Evolutionary conservation across 805 yeast species (phyloP).

Genomic region (Sugiyamaella marilandica): DNA sequence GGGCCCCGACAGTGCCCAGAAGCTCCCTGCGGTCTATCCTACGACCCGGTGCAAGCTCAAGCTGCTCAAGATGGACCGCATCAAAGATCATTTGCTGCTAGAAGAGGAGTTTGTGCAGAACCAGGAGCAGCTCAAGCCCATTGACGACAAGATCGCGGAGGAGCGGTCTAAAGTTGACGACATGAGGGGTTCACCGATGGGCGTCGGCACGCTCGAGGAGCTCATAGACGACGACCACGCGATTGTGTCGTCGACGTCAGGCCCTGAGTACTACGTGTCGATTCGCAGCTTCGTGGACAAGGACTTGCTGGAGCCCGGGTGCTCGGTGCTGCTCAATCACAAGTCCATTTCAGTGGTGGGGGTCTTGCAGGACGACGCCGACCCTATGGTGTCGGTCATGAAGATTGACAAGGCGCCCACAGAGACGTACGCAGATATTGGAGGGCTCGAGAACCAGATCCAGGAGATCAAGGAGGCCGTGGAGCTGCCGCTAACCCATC

Average conservation of each 20-base stretch:
- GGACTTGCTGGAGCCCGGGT: slow-evolving; percentile 92
- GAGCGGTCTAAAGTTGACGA: slow-evolving; percentile 94
- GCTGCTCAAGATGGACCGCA: slow-evolving; percentile 86
- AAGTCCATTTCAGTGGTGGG: slow-evolving; percentile 96
- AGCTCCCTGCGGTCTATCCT: slow-evolving; percentile 84
- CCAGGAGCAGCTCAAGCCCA: slow-evolving; percentile 91
- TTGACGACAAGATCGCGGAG: slow-evolving; percentile 94
- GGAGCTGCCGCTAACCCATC: slow-evolving; percentile 92
- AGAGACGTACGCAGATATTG: slow-evolving; percentile 94
- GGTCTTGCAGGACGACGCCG: slow-evolving; percentile 95
- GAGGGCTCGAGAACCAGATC: slow-evolving; percentile 92
- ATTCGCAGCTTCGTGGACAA: slow-evolving; percentile 95
- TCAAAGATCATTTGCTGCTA: slow-evolving; percentile 88
- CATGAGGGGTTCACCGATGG: slow-evolving; percentile 92
- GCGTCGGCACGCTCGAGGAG: slow-evolving; percentile 94
- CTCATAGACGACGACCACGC: slow-evolving; percentile 98
- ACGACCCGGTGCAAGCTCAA: slow-evolving; percentile 91
- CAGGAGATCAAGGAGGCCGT: slow-evolving; percentile 98
- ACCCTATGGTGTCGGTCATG: slow-evolving; percentile 97
- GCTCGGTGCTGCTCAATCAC: slow-evolving; percentile 91
- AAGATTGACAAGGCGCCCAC: slow-evolving; percentile 96
- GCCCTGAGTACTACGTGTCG: slow-evolving; percentile 95
- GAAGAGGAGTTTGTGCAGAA: slow-evolving; percentile 96
- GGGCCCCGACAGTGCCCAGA: slow-evolving; percentile 82
- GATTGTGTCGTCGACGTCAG: slow-evolving; percentile 90